Evolutionary conservation across 192 early-diverging fungal genomes (phyloP).

Genomic region (Podila minutissima): DNA sequence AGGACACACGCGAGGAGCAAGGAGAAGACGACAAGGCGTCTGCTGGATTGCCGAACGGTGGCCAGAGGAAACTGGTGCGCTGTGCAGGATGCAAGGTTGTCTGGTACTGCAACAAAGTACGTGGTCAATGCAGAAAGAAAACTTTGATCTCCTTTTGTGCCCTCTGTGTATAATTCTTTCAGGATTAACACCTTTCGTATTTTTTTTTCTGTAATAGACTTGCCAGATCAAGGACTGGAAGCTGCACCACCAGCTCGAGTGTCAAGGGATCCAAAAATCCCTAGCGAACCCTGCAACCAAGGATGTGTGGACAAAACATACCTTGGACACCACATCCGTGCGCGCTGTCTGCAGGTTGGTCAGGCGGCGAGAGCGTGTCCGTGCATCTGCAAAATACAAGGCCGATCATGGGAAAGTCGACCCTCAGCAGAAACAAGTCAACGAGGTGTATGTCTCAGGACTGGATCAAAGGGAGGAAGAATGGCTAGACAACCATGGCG

Average conservation of each 20-base stretch:
- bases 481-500: slow-evolving; percentile 41
- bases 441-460: slow-evolving; percentile 40
- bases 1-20: slow-evolving; percentile 36
- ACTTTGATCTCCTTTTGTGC: not conserved
- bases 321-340: slow-evolving; percentile 25
- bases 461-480: slow-evolving; percentile 44
- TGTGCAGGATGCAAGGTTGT: slow-evolving; percentile 39
- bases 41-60: slow-evolving; percentile 3
- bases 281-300: slow-evolving; percentile 17
- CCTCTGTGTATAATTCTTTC: not conserved
- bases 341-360: slow-evolving; percentile 35
- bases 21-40: slow-evolving; percentile 21
- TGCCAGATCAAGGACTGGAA: slow-evolving; percentile 50
- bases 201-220: not conserved
- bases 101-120: slow-evolving; percentile 49
- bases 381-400: slow-evolving; percentile 16
- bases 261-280: slow-evolving; percentile 43
- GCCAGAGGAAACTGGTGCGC: slow-evolving; percentile 33
- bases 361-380: slow-evolving; percentile 33
- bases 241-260: slow-evolving; percentile 43
- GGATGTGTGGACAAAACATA: slow-evolving; percentile 39
- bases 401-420: slow-evolving; percentile 29
- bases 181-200: not conserved
- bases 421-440: slow-evolving; percentile 29
- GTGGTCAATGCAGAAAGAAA: not conserved